phyloP scores from a whole-genome alignment of 1,139 yeast species.

The Pichia inconspicua region DNA sequence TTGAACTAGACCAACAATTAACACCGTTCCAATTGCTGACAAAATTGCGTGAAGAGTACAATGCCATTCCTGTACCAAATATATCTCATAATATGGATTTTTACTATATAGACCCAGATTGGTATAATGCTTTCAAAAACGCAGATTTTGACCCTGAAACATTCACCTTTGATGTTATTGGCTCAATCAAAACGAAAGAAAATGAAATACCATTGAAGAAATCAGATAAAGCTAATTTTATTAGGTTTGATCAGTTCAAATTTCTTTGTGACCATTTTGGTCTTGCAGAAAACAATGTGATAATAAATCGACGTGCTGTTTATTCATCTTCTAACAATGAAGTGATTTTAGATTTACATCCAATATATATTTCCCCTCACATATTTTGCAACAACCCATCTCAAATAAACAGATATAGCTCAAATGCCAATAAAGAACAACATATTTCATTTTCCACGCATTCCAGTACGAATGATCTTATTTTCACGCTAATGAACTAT shows the following conservation, averaged over 20 bases:
- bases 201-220: neutral
- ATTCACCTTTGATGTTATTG: slow-evolving; percentile 2
- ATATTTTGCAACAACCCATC: slow-evolving; percentile 30
- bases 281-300: slow-evolving; percentile 31
- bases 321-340: slow-evolving; percentile 22
- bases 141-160: slow-evolving; percentile 1
- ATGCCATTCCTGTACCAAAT: neutral
- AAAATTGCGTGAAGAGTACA: slow-evolving; percentile 3
- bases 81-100: neutral
- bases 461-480: slow-evolving; percentile 16
- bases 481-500: slow-evolving; percentile 19
- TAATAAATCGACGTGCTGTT: slow-evolving; percentile 39
- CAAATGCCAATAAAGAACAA: neutral
- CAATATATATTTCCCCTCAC: slow-evolving; percentile 47
- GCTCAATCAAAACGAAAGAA: slow-evolving; percentile 4
- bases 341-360: slow-evolving; percentile 44
- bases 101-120: slow-evolving; percentile 8
- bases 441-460: slow-evolving; percentile 16
- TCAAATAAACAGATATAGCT: slow-evolving; percentile 21
- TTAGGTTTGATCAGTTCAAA: slow-evolving; percentile 27
- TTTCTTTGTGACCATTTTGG: slow-evolving; percentile 51
- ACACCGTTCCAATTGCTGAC: slow-evolving; percentile 1
- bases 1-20: neutral
- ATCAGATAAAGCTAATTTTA: neutral
- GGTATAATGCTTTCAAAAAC: slow-evolving; percentile 7